Evolutionary conservation across 1,139 yeast species (phyloP), one percentile per base, ranked within the genome.

Genomic region (Scheffersomyces illinoinensis): DNA sequence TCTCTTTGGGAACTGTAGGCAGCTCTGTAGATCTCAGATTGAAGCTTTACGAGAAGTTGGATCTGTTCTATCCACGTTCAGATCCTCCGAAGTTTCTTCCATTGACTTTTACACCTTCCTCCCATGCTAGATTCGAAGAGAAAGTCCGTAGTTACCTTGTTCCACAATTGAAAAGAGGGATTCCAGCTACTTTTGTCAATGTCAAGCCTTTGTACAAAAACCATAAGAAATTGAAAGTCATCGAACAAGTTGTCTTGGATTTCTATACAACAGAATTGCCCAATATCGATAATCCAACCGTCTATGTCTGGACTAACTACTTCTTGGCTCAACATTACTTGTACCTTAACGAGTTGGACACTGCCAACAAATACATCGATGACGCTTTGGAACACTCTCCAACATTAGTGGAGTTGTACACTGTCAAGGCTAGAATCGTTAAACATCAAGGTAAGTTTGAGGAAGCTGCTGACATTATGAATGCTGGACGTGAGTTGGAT

Each of bases 101-200:
- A 20, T 81, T 95, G 68, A 83, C 90, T 8, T 91, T 91, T 66
- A 76, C 91, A 54, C 78, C 85, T 2, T 89, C 91, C 10, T 81
- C 83, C 10, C 72, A 71, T 54, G 70, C 77, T 12, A 64, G 67
- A 64, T 90, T 87, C 69, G 77, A 72, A 56, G 61, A 62, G 57
- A 84, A 76, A 68, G 86, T 79, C 50, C 69, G 68, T 56, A 71
- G 71, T 1, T 95, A 93, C 69, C 74, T 93, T 54, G 64, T 82
- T 14, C 75, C 80, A 3, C 91, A 89, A 69, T 82, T 96, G 67
- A 76, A 83, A 61, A 84, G 92, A 62, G 97, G 97, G 49, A 96
- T 93, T 46, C 99, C 99, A 4, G 91, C 98, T 0, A 84, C 96
- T 6, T 95, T 93, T 76, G 90, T 90, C 55, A 89, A 91, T 67